Conservation (phyloP, 1,284 basidiomycete species). For the Naganishia liquefaciens region DNA sequence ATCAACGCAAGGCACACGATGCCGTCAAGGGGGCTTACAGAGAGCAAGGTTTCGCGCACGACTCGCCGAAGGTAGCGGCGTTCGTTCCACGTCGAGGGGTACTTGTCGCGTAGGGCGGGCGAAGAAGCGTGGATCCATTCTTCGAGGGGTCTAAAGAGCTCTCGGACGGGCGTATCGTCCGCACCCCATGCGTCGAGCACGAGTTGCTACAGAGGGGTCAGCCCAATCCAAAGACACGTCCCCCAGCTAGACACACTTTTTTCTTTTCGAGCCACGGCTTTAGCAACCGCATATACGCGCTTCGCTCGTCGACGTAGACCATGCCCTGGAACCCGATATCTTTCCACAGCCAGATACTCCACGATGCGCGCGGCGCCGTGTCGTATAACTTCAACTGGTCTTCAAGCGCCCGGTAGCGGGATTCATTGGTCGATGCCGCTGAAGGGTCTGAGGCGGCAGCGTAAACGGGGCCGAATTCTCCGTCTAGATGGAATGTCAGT, state of each 20-base stretch:
- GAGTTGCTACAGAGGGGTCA: slow-evolving; percentile 54
- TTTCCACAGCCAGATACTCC: slow-evolving; percentile 84
- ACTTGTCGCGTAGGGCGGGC: slow-evolving; percentile 46
- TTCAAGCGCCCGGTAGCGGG: slow-evolving; percentile 66
- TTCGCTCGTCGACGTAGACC: slow-evolving; percentile 67
- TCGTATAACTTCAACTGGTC: slow-evolving; percentile 73
- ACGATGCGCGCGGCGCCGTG: slow-evolving; percentile 60
- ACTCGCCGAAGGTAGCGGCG: slow-evolving; percentile 56
- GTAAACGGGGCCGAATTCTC: slow-evolving; percentile 63
- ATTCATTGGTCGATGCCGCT: slow-evolving; percentile 65
- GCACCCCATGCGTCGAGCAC: slow-evolving; percentile 68
- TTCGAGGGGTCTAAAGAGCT: slow-evolving; percentile 63
- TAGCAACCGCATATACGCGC: slow-evolving; percentile 68
- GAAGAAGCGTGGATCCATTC: slow-evolving; percentile 57
- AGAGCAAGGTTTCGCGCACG: slow-evolving; percentile 63
- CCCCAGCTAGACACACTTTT: slow-evolving; percentile 39
- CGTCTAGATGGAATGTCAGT: slow-evolving; percentile 38
- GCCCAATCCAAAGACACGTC: neutral
- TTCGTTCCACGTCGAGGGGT: slow-evolving; percentile 47
- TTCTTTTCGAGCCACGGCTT: slow-evolving; percentile 66
- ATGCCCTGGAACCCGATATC: slow-evolving; percentile 56
- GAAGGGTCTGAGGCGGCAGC: slow-evolving; percentile 44
- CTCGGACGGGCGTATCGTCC: slow-evolving; percentile 54
- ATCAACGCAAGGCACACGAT: neutral
- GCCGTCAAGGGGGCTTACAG: slow-evolving; percentile 43